Conservation (phyloP, 495 filamentous ascomycete genomes). For the Trypethelium eluteriae region DNA sequence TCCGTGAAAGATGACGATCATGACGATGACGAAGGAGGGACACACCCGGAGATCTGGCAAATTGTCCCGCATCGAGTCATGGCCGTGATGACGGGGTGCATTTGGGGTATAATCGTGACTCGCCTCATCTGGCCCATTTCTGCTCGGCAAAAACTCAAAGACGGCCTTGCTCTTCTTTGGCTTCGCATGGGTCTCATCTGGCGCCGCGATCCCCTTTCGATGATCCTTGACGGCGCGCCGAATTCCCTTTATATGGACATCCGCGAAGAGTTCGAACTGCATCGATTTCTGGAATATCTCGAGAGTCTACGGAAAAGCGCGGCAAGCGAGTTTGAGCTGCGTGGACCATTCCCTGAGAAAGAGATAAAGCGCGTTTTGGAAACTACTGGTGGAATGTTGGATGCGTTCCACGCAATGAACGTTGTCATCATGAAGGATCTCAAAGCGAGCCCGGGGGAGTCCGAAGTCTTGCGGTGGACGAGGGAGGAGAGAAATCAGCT, state of each 20-base stretch:
- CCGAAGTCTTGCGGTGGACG: slow-evolving; percentile 69
- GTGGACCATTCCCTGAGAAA: slow-evolving; percentile 69
- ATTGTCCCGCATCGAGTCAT: slow-evolving; percentile 87
- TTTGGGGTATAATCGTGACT: slow-evolving; percentile 90
- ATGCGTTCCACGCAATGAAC: slow-evolving; percentile 93
- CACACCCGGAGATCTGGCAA: slow-evolving; percentile 71
- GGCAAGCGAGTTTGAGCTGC: slow-evolving; percentile 70
- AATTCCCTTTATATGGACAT: slow-evolving; percentile 61
- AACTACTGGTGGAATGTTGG: slow-evolving; percentile 73
- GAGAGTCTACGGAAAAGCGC: slow-evolving; percentile 69
- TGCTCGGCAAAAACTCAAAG: slow-evolving; percentile 74
- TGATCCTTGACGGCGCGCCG: slow-evolving; percentile 50
- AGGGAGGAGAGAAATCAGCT: slow-evolving; percentile 69
- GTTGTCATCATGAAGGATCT: slow-evolving; percentile 78
- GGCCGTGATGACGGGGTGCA: slow-evolving; percentile 75
- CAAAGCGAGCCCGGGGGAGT: slow-evolving; percentile 68
- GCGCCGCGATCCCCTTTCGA: slow-evolving; percentile 85
- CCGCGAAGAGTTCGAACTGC: slow-evolving; percentile 66
- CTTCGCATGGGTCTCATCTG: slow-evolving; percentile 92
- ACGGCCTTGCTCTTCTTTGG: slow-evolving; percentile 78
- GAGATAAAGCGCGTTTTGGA: slow-evolving; percentile 64
- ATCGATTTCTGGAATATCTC: slow-evolving; percentile 54
- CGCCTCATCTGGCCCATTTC: slow-evolving; percentile 88
- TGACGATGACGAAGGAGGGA: slow-evolving; percentile 81
- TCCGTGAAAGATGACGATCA: slow-evolving; percentile 62